Evolutionary conservation across 805 yeast species (phyloP), one percentile per base, ranked within the genome.

Genomic region (Lachancea sp.): DNA sequence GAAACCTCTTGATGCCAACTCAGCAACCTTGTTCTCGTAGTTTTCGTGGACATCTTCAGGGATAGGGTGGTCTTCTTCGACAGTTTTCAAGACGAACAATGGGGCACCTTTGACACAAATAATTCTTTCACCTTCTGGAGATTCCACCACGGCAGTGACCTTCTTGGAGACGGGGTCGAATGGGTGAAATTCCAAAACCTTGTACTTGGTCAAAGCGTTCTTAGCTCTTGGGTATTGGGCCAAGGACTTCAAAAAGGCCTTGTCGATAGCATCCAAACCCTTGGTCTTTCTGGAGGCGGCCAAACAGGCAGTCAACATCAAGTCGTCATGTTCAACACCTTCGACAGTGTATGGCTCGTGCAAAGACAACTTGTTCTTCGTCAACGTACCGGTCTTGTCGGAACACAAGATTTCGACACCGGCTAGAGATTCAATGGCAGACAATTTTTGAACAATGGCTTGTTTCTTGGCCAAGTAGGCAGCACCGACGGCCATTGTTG

Each of bases 401-500:
- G 96, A 88, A 81, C 97, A 88, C 68, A 88, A 77, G 70, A 88
- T 86, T 74, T 89, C 96, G 63, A 88, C 96, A 80, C 96, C 96
- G 54, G 96, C 97, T 58, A 88, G 75, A 50, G 96, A 88, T 74
- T 88, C 97, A 72, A 88, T 88, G 55, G 96, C 96, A 68, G 95
- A 84, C 63, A 88, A 77, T 68, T 88, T 88, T 72, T 88, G 96
- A 60, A 88, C 97, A 76, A 88, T 88, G 57, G 96, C 96, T 72
- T 86, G 86, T 72, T 87, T 88, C 79, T 87, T 85, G 61, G 96
- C 96, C 64, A 88, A 75, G 83, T 88, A 86, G 65, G 96, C 96
- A 68, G 96, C 97, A 80, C 97, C 97, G 71, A 89, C 97, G 69
- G 97, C 97, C 96, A 88, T 87, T 68, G 96, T 88, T 61, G 96